phyloP scores from a whole-genome alignment of 805 yeast genomes.

The Saturnispora quitensis region DNA sequence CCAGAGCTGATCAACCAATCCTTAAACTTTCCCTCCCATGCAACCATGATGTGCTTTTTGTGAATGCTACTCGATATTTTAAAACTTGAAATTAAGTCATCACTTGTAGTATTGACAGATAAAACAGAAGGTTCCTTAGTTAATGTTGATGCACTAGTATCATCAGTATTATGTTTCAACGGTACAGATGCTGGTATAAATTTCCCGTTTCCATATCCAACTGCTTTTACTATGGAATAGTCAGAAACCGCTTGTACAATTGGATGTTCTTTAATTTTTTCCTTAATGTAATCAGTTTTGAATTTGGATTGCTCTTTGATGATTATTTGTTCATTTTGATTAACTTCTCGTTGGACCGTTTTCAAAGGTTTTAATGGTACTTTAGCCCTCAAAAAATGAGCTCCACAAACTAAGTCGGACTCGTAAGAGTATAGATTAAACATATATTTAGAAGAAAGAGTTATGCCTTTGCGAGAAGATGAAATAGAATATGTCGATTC shows the following conservation, averaged over 20 bases:
- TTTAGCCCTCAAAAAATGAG: constrained; percentile 60
- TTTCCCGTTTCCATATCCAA: not conserved
- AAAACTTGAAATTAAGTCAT: constrained; percentile 42
- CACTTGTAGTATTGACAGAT: not conserved
- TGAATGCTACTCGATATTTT: constrained; percentile 65
- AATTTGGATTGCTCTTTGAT: not conserved
- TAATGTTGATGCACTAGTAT: not conserved
- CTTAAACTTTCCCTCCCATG: constrained; percentile 85
- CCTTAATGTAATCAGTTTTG: constrained; percentile 1
- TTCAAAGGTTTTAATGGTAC: not conserved
- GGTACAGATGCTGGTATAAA: no score
- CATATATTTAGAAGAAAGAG: constrained; percentile 77
- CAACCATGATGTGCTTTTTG: constrained; percentile 47
- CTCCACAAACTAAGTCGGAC: constrained; percentile 78
- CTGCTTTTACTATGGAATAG: constrained; percentile 5
- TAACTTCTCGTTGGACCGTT: not conserved
- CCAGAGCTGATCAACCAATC: constrained; percentile 79
- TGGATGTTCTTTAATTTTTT: constrained; percentile 5
- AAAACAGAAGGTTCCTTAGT: not conserved
- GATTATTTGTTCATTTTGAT: not conserved
- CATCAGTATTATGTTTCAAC: not conserved
- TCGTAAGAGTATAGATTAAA: constrained; percentile 87
- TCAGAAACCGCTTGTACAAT: constrained; percentile 5
- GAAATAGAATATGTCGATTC: constrained; percentile 76
- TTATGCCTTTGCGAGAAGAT: constrained; percentile 18